These are phyloP conservation scores for Eimeria necatrix DNA, from an alignment of 169 alveolate genomes.

Conservation along the genomic window DNA sequence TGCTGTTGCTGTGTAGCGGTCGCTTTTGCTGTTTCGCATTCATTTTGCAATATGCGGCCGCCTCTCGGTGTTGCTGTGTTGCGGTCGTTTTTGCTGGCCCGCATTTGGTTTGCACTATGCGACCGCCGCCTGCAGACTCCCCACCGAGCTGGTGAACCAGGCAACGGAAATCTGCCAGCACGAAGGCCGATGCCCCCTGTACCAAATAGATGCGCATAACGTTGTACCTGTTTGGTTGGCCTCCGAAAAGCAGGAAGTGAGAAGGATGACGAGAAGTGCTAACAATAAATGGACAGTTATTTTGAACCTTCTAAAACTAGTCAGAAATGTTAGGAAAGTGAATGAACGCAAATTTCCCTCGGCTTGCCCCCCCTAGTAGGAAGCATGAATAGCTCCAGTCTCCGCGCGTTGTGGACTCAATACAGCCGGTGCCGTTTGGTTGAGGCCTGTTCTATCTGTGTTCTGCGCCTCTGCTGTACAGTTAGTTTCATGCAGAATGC, in stretches of 20 bases:
- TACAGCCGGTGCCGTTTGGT: no score
- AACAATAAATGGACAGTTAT: no score
- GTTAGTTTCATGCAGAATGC: no score
- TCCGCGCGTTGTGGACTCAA: no score
- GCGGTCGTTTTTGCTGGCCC: neutral
- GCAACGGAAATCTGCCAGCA: neutral
- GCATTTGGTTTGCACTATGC: neutral
- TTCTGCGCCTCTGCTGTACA: no score
- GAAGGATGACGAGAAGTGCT: neutral
- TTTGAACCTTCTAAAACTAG: no score
- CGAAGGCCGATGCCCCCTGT: conserved; percentile 56
- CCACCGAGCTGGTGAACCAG: conserved; percentile 20
- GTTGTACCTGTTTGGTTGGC: conserved; percentile 85
- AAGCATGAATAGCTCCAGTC: no score
- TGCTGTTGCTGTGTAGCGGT: neutral
- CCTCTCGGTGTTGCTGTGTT: neutral
- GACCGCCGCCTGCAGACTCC: conserved; percentile 4
- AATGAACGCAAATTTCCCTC: no score
- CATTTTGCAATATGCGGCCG: neutral
- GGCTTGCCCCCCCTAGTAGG: no score
- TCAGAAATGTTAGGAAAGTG: no score
- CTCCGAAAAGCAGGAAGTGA: conserved; percentile 82
- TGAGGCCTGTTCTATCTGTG: no score
- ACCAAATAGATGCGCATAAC: conserved; percentile 86
- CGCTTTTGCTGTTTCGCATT: neutral